A percentile compares a stretch with the other conserved stretches of the same genome.
Evolutionary conservation across 83 land plant species (phyloP).

Genomic region (Picea abies): DNA sequence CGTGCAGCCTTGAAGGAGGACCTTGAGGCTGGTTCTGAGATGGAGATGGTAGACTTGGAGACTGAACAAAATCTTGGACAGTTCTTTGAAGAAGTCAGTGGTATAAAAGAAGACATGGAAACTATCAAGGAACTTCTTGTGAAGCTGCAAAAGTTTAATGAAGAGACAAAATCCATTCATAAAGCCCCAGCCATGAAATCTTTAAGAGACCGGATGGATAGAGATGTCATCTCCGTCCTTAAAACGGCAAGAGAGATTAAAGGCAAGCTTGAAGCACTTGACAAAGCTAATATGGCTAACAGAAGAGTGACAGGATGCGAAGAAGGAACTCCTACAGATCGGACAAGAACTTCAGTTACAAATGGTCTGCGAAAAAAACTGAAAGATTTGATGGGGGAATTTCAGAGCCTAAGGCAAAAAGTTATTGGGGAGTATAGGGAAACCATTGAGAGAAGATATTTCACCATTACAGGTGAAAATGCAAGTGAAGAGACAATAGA

Average conservation of each 20-base stretch:
- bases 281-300: conserved; percentile 32
- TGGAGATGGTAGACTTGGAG: conserved; percentile 20
- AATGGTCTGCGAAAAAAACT: conserved; percentile 48
- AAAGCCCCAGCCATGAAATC: conserved; percentile 33
- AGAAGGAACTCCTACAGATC: conserved; percentile 43
- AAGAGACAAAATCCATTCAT: conserved; percentile 37
- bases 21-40: conserved; percentile 36
- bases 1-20: conserved; percentile 55
- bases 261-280: conserved; percentile 32
- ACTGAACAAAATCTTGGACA: conserved; percentile 26
- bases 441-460: conserved; percentile 43
- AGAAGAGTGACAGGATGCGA: conserved; percentile 30
- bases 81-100: conserved; percentile 44
- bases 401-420: conserved; percentile 47
- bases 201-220: conserved; percentile 36
- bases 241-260: conserved; percentile 29
- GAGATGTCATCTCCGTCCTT: conserved; percentile 29
- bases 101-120: conserved; percentile 44
- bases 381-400: conserved; percentile 52
- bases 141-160: conserved; percentile 33
- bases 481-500: conserved; percentile 46
- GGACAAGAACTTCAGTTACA: conserved; percentile 43
- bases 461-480: conserved; percentile 44
- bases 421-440: conserved; percentile 44
- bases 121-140: conserved; percentile 27